Evolutionary conservation across 1,139 yeast genomes (phyloP).

Genomic region (Pichia cactophila): DNA sequence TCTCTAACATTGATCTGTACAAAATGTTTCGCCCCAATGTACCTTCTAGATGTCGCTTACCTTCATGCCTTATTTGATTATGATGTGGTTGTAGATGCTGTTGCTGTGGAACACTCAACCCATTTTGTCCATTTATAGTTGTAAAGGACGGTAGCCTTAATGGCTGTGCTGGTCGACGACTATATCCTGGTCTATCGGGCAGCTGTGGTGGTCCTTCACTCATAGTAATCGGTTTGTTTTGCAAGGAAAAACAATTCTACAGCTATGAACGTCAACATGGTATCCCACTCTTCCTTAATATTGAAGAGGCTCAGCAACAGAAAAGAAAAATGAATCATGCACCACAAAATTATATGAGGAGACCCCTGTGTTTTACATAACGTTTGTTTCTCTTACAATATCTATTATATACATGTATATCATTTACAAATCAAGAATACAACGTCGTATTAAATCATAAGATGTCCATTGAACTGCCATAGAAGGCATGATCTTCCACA

Average conservation of each 20-base stretch:
- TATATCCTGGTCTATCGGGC: not conserved
- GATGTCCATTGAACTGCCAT: conserved; percentile 95
- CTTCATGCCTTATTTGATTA: not conserved
- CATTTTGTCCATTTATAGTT: not conserved
- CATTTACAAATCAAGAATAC: not conserved
- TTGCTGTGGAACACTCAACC: not conserved
- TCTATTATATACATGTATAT: not conserved
- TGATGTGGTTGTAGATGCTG: not conserved
- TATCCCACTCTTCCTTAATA: too few species aligned
- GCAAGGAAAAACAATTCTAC: too few species aligned
- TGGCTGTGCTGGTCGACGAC: not conserved
- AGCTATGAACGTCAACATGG: too few species aligned
- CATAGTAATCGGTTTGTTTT: not conserved
- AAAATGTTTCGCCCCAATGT: not conserved
- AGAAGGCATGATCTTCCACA: conserved; percentile 85
- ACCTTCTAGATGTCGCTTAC: not conserved
- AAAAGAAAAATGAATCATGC: too few species aligned
- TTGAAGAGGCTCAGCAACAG: not conserved
- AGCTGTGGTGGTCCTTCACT: not conserved
- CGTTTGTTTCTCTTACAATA: not conserved
- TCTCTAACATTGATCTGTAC: conserved; percentile 7
- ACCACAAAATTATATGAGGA: too few species aligned
- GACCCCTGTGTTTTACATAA: not conserved
- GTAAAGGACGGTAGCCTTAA: not conserved
- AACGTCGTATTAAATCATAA: conserved; percentile 37